phyloP scores from a whole-genome alignment of 2,329 filamentous ascomycete genomes.

The Scedosporium dehoogii region DNA sequence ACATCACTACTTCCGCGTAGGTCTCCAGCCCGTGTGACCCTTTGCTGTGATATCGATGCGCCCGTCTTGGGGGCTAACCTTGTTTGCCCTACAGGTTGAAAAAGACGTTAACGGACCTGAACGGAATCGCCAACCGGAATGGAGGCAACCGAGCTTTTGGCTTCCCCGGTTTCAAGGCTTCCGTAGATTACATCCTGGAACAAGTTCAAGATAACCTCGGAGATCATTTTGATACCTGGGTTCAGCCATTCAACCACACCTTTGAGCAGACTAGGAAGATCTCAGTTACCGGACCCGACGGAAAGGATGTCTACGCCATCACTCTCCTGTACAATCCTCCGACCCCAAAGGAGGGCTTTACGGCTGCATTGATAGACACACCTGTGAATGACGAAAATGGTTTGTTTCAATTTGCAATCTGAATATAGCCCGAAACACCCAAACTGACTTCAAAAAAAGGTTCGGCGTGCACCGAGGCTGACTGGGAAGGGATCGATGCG shows the following conservation, averaged over 20 bases:
- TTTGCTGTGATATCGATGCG: background rate
- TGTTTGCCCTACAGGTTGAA: slow-evolving; percentile 29
- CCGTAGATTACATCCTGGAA: slow-evolving; percentile 44
- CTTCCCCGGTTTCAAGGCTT: slow-evolving; percentile 47
- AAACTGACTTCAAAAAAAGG: slow-evolving; percentile 13
- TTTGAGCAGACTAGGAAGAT: slow-evolving; percentile 33
- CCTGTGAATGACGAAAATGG: slow-evolving; percentile 25
- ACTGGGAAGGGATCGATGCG: slow-evolving; percentile 34
- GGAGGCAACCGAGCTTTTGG: slow-evolving; percentile 52
- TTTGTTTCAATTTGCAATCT: slow-evolving; percentile 4
- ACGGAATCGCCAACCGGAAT: slow-evolving; percentile 43
- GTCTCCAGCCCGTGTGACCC: slow-evolving; percentile 9
- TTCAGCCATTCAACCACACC: slow-evolving; percentile 36
- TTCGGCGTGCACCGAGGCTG: slow-evolving; percentile 29
- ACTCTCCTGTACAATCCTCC: slow-evolving; percentile 36
- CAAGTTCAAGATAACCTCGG: slow-evolving; percentile 28
- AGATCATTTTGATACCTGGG: slow-evolving; percentile 30
- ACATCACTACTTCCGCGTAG: slow-evolving; percentile 28
- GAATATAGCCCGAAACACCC: background rate
- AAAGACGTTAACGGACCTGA: slow-evolving; percentile 41
- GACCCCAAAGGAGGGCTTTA: slow-evolving; percentile 27
- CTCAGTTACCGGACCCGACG: slow-evolving; percentile 32
- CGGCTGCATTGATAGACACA: slow-evolving; percentile 24
- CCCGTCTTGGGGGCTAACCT: background rate
- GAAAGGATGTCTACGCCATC: slow-evolving; percentile 30